Conservation (phyloP, 2,329 filamentous ascomycete genomes). For the Colletotrichum trifolii region DNA sequence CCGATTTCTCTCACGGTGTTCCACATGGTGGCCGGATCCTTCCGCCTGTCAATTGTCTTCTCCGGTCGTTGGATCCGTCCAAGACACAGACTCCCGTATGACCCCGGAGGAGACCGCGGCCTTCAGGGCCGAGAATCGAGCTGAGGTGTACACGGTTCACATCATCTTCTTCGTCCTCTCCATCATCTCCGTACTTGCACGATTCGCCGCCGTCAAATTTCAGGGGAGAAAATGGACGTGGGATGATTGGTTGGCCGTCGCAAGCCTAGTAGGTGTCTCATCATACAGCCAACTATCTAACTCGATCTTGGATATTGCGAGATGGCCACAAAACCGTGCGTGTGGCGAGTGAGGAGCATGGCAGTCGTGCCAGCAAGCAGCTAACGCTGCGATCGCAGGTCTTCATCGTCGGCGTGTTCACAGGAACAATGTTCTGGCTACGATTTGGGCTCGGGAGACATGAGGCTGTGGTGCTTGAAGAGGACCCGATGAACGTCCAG, state of each 20-base stretch:
- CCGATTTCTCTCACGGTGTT: neutral
- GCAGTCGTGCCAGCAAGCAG: too few relatives aligned
- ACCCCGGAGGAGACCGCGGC: conserved; percentile 17
- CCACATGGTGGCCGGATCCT: conserved; percentile 10
- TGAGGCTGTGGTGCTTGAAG: conserved; percentile 18
- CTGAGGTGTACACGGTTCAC: conserved; percentile 17
- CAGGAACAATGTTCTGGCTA: conserved; percentile 31
- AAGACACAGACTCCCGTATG: conserved; percentile 18
- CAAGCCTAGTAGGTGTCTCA: conserved; percentile 14
- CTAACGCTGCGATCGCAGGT: neutral
- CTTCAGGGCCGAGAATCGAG: conserved; percentile 24
- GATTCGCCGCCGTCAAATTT: conserved; percentile 14
- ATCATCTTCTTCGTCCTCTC: conserved; percentile 20
- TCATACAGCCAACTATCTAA: too few relatives aligned
- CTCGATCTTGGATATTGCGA: too few relatives aligned
- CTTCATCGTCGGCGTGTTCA: conserved; percentile 21
- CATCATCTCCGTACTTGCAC: conserved; percentile 10
- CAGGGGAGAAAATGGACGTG: conserved; percentile 14
- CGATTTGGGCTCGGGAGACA: conserved; percentile 28
- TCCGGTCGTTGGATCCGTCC: conserved; percentile 10
- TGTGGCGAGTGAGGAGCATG: neutral
- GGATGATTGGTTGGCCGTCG: conserved; percentile 31
- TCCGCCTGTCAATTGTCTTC: neutral
- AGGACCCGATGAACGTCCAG: conserved; percentile 22
- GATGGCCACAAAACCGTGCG: too few relatives aligned